Evolutionary conservation across 1,284 basidiomycete genomes (phyloP), one percentile per base, ranked within the genome.

Genomic region (Exsudoporus floridanus): DNA sequence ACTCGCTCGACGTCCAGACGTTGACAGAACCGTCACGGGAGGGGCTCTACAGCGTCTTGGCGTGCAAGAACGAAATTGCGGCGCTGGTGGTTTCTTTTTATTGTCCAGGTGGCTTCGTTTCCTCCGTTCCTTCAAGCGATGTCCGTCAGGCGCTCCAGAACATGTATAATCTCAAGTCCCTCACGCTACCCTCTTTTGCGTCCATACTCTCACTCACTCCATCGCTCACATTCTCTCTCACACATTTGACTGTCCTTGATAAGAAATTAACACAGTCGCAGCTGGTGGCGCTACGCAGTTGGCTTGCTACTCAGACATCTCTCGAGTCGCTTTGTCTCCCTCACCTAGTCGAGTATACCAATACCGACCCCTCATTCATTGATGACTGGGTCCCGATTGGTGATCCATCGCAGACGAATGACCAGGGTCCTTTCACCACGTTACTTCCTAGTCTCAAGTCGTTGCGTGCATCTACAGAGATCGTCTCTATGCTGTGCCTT

Each of bases 281-380:
- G 31, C 27, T 64, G 18, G 50, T 52, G 18, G 52, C 53, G 7
- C 42, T 71, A 33, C 58, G 60, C 5, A 40, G 51, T 39, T 67
- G 67, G 64, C 62, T 67, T 16, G 30, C 49, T 19, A 60, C 56
- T 7, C 69, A 67, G 40, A 23, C 55, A 1, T 65, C 51, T 38
- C 66, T 67, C 28, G 57, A 67, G 25, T 67, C 57, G 9, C 54
- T 67, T 25, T 57, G 64, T 16, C 67, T 71, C 30, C 65, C 69
- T 18, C 54, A 58, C 19, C 57, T 69, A 23, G 31, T 49, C 43
- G 62, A 65, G 23, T 63, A 56, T 19, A 19, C 47, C 3, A 37
- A 21, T 1, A 5, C 49, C 7, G 47, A 49, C 4, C 28, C 46
- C 14, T 34, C 33, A 9, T 46, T 50, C 14, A 13, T 51, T 12